phyloP scores from a whole-genome alignment of 2,329 filamentous ascomycete genomes.

The Aspergillus viridinutans region DNA sequence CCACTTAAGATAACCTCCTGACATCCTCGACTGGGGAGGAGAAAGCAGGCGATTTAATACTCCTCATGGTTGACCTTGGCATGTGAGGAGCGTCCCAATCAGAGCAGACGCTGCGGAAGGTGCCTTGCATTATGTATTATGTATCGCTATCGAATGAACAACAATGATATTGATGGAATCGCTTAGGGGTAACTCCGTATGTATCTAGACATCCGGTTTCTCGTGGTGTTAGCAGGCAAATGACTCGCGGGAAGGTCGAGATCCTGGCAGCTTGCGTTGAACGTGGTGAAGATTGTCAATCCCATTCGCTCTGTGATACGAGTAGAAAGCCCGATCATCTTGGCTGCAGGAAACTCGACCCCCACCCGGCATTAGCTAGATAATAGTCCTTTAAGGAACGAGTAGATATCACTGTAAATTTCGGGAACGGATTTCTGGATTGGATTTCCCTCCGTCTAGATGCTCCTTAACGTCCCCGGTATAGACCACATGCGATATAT shows the following conservation, averaged over 20 bases:
- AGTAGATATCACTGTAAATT: not conserved
- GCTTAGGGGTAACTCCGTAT: not conserved
- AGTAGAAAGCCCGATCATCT: not conserved
- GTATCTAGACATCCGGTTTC: not conserved
- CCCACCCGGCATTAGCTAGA: not conserved
- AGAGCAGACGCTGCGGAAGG: not conserved
- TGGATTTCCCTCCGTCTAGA: no score
- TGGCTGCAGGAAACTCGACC: not conserved
- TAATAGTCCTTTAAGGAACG: not conserved
- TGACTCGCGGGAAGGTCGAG: not conserved
- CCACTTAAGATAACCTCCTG: not conserved
- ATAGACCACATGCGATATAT: no score
- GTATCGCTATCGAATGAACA: not conserved
- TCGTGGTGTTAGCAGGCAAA: not conserved
- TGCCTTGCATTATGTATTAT: not conserved
- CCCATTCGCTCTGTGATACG: constrained; percentile 6
- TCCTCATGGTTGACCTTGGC: not conserved
- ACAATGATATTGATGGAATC: not conserved
- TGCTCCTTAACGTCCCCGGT: no score
- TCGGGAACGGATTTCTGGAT: no score
- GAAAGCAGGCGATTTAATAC: not conserved
- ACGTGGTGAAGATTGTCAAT: constrained; percentile 6
- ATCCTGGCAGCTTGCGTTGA: not conserved
- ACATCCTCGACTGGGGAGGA: not conserved
- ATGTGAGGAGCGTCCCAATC: not conserved